These are phyloP conservation scores for Pythium utonaiense DNA, from an alignment of 352 stramenopile genomes.

Conservation along the genomic window DNA sequence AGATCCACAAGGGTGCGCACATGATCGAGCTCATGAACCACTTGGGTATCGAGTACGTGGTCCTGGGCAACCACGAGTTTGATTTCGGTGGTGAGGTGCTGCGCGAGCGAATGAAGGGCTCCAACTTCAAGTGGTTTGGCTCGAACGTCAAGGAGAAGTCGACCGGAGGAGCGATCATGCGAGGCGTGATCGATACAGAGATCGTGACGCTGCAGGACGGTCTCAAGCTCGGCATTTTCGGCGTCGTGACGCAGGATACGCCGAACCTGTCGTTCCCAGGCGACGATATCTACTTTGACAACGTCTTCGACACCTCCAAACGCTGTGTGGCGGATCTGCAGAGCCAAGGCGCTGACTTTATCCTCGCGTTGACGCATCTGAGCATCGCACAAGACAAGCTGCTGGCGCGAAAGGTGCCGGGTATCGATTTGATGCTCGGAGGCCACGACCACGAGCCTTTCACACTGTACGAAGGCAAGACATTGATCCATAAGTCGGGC, in stretches of 20 bases:
- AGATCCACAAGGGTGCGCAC: constrained; percentile 63
- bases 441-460: constrained; percentile 92
- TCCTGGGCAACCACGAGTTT: constrained; percentile 81
- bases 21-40: constrained; percentile 82
- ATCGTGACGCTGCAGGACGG: constrained; percentile 45
- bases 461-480: constrained; percentile 74
- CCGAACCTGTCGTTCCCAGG: constrained; percentile 36
- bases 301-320: constrained; percentile 40
- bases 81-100: constrained; percentile 62
- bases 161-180: constrained; percentile 20
- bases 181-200: constrained; percentile 40
- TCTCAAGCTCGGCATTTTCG: constrained; percentile 65
- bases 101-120: constrained; percentile 46
- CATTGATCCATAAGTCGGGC: constrained; percentile 89
- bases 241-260: constrained; percentile 65
- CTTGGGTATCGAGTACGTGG: constrained; percentile 65
- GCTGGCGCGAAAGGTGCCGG: constrained; percentile 53
- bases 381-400: constrained; percentile 72
- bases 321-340: constrained; percentile 62
- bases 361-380: constrained; percentile 84
- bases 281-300: constrained; percentile 47
- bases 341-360: constrained; percentile 67
- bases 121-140: constrained; percentile 70
- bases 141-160: constrained; percentile 58
- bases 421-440: constrained; percentile 85